Evolutionary conservation across 495 filamentous ascomycete genomes (phyloP).

Genomic region (Cercophora scortea): DNA sequence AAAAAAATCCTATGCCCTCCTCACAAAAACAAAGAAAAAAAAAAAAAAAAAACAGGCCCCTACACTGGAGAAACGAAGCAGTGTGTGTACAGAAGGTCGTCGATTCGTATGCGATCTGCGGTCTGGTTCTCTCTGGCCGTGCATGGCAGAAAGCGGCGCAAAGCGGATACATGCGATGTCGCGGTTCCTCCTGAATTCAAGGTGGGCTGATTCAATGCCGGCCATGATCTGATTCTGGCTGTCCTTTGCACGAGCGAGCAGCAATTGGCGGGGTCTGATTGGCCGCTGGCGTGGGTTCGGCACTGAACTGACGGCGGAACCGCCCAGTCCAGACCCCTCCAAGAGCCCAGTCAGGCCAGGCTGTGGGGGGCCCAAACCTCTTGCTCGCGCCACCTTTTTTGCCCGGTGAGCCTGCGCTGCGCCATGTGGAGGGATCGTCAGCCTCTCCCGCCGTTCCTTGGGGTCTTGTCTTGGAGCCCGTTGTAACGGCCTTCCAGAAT

Average conservation of each 20-base stretch:
- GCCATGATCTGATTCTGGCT: constrained; percentile 23
- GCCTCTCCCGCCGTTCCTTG: too few species aligned
- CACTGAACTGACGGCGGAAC: constrained; percentile 11
- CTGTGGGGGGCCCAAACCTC: constrained; percentile 3
- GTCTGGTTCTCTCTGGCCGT: too few species aligned
- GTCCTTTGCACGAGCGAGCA: constrained; percentile 1
- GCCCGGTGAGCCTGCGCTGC: too few species aligned
- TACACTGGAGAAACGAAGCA: too few species aligned
- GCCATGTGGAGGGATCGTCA: too few species aligned
- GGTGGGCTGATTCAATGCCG: constrained; percentile 25
- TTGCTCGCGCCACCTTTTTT: constrained; percentile 12
- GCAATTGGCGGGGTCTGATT: constrained; percentile 7
- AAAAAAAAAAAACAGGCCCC: neutral
- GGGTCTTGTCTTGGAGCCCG: too few species aligned
- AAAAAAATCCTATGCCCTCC: too few species aligned
- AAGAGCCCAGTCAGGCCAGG: constrained; percentile 13
- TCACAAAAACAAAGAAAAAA: neutral
- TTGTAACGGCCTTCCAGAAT: too few species aligned
- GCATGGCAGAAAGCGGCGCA: neutral
- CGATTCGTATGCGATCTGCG: too few species aligned
- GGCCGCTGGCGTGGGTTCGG: constrained; percentile 2
- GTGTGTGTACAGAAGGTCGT: too few species aligned
- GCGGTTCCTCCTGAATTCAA: constrained; percentile 6
- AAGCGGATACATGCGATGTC: constrained; percentile 17
- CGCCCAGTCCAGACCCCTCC: constrained; percentile 12